Evolutionary conservation across 139 green algal genomes (phyloP).

Genomic region (Picochlorum sp.): DNA sequence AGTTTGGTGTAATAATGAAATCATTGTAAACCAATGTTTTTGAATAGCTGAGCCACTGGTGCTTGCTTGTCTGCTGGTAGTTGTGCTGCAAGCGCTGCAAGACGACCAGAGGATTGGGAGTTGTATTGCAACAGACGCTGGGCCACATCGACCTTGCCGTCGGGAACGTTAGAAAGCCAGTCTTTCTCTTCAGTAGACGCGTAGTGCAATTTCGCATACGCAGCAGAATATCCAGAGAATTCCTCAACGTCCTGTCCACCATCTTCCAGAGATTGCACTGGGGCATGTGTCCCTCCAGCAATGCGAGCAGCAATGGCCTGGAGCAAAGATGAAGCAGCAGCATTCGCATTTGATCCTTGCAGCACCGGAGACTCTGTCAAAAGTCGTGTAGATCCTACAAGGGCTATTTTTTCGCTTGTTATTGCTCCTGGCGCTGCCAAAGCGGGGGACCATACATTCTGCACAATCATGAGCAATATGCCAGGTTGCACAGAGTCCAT

Average conservation of each 20-base stretch:
- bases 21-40: slow-evolving; percentile 1
- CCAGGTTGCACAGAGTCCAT: slow-evolving; percentile 79
- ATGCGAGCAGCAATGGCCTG: slow-evolving; percentile 33
- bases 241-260: slow-evolving; percentile 25
- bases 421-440: slow-evolving; percentile 33
- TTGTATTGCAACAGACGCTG: slow-evolving; percentile 20
- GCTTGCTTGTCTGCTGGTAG: slow-evolving; percentile 26
- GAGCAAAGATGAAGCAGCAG: slow-evolving; percentile 32
- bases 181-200: slow-evolving; percentile 38
- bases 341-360: slow-evolving; percentile 13
- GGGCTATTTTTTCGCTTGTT: slow-evolving; percentile 68
- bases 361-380: slow-evolving; percentile 46
- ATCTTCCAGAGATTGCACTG: slow-evolving; percentile 9
- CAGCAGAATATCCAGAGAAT: slow-evolving; percentile 54
- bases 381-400: slow-evolving; percentile 60
- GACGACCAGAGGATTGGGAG: slow-evolving; percentile 15
- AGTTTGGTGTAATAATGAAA: neutral
- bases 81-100: slow-evolving; percentile 17
- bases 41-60: slow-evolving; percentile 15
- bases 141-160: slow-evolving; percentile 36
- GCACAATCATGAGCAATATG: slow-evolving; percentile 60
- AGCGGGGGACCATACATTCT: slow-evolving; percentile 43
- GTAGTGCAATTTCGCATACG: slow-evolving; percentile 75
- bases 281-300: neutral
- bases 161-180: slow-evolving; percentile 29